A percentile compares a stretch with the other conserved stretches of the same genome.
Evolutionary conservation across 2,329 filamentous ascomycete species (phyloP).

Genomic region (Boeremia exigua): DNA sequence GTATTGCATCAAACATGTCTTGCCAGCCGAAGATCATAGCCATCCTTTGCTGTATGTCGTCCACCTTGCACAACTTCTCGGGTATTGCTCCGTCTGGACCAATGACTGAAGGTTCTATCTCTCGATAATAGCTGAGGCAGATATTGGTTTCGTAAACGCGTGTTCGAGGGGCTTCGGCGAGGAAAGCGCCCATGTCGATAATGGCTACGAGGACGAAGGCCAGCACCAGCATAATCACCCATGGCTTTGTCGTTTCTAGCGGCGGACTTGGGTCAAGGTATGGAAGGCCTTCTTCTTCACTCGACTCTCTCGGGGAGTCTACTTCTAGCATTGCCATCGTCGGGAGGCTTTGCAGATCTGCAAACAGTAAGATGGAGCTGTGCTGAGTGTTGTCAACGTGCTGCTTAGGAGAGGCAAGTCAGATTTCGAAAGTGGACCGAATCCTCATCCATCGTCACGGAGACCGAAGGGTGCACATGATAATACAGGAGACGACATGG

Average conservation of each 20-base stretch:
- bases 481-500: background rate
- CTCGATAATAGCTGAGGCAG: slow-evolving; percentile 54
- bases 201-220: slow-evolving; percentile 52
- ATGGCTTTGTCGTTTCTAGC: slow-evolving; percentile 35
- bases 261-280: slow-evolving; percentile 15
- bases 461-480: background rate
- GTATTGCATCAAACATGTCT: slow-evolving; percentile 55
- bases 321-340: slow-evolving; percentile 16
- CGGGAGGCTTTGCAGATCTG: background rate
- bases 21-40: slow-evolving; percentile 59
- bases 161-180: slow-evolving; percentile 54
- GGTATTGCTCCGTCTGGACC: slow-evolving; percentile 50
- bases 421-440: background rate
- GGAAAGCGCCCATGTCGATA: slow-evolving; percentile 54
- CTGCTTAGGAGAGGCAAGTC: background rate
- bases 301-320: slow-evolving; percentile 19
- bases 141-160: slow-evolving; percentile 58
- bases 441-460: background rate
- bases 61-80: slow-evolving; percentile 59
- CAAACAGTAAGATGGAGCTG: background rate
- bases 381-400: background rate
- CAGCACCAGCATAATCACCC: slow-evolving; percentile 41
- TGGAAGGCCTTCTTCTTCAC: slow-evolving; percentile 27
- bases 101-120: slow-evolving; percentile 53
- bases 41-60: slow-evolving; percentile 56